Evolutionary conservation across 495 filamentous ascomycete species (phyloP), one percentile per base, ranked within the genome.

Genomic region (Talaromyces wortmannii): DNA sequence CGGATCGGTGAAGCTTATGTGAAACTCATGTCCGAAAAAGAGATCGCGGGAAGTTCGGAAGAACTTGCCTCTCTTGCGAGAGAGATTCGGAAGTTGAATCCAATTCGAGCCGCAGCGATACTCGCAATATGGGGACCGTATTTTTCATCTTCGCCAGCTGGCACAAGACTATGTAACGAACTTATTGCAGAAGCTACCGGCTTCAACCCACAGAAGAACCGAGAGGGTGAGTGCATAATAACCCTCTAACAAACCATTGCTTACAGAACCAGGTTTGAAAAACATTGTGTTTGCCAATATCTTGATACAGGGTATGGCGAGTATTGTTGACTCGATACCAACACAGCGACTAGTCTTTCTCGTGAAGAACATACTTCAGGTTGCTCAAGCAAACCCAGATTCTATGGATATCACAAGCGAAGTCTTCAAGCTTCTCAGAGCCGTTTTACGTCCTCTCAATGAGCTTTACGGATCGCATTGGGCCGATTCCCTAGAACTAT

Each of bases 391-490:
- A 0, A 74, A 78, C n/a, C 61, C 74, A 2, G 50, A 71, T 7
- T 57, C 69, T 16, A 57, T 68, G 13, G 65, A 67, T 29, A 53
- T 80, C 45, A 74, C 66, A 54, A 61, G 72, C 8, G 75, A 78
- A 33, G 78, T 90, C 2, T 82, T 85, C 55, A 85, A 84, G 57
- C 78, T 75, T 1, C 67, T 97, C 36, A 66, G 75, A 2, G 64
- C 71, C n/a, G 70, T 95, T 8, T 68, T 97, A 12, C 88, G 88
- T 47, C 75, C 76, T 31, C 82, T 96, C 32, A 76, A 78, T 46
- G 82, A 87, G 43, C 83, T 94, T 6, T 97, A 95, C 63, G 94
- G 92, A 2, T 77, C 83, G 2, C 89, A 94, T 63, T 98, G 94
- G 94, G 77, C 83, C 55, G 77, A 85, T 23, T 68, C 80, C 3